Conservation (phyloP, 2,329 filamentous ascomycete species). For the Paecilomyces sp. region DNA sequence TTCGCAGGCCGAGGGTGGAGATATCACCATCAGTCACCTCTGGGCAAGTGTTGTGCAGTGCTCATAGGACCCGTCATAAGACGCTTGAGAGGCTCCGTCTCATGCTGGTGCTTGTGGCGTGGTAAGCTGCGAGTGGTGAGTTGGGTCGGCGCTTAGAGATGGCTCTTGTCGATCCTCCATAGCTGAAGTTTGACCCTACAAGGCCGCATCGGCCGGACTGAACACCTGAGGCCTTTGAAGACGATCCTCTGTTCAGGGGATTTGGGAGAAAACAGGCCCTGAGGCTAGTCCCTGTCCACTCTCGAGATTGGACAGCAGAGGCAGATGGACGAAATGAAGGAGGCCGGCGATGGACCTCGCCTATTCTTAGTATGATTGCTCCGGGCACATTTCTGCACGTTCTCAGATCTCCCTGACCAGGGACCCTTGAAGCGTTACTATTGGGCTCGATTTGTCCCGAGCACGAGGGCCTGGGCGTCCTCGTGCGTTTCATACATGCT, state of each 20-base stretch:
- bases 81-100: neutral
- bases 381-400: neutral
- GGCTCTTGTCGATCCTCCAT: neutral
- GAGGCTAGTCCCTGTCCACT: neutral
- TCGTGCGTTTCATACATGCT: neutral
- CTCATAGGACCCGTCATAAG: neutral
- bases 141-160: constrained; percentile 16
- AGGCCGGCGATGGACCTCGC: neutral
- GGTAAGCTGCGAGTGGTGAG: constrained; percentile 2
- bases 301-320: neutral
- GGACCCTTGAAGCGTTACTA: neutral
- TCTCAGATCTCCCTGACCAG: neutral
- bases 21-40: neutral
- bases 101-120: neutral
- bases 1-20: neutral
- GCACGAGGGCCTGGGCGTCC: neutral
- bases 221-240: neutral
- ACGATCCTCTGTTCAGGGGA: neutral
- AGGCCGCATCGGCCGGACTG: neutral
- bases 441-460: neutral
- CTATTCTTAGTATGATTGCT: neutral
- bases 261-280: neutral
- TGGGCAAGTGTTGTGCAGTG: neutral
- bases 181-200: neutral
- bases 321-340: neutral